Base-by-base conservation (phyloP, 805 yeast genomes). In the Kluyveromyces aestuarii region DNA sequence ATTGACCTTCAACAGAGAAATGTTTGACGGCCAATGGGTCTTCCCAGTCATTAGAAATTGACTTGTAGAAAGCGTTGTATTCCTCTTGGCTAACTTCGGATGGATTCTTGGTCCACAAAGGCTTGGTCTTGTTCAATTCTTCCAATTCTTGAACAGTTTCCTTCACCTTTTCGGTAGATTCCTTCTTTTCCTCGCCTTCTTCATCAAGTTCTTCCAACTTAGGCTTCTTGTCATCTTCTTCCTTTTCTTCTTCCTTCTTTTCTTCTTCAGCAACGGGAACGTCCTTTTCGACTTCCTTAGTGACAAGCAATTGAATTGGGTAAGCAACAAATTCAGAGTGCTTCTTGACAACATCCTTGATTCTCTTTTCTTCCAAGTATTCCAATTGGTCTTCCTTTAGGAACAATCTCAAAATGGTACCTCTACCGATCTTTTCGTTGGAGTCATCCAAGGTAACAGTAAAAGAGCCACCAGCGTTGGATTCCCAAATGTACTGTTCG, bases 401-500 rank as follows among this genome's bases (percentile, higher is more conserved):
- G 85, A 89, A 90, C 71, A 93, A 79, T 77, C 98, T 87, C 66
- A 93, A 79, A 59, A 90, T 72, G 60, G 98, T 76, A 87, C 99
- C 99, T 78, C 99, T 90, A 60, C 87, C 79, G 59, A 93, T 76
- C 68, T 73, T 83, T 79, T 87, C 96, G 71, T 86, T 84, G 57
- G 76, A 70, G 69, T 84, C 91, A 67, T 93, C 99, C 63, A 86
- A 77, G 54, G 97, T 81, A 66, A 93, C 87, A 63, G 96, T 88
- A 80, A 93, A 93, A 77, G 93, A 91, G 71, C 99, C 99, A 73
- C 99, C 99, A 57, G 99, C 99, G 66, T 93, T 90, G 46, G 99
- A 93, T 79, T 93, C 99, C 99, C 99, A 93, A 64, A 93, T 77
- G 83, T 93, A 93, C 79, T 93, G 99, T 72, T 93, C 98, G 71